phyloP scores from a whole-genome alignment of 805 yeast genomes.

The Candida pini region DNA sequence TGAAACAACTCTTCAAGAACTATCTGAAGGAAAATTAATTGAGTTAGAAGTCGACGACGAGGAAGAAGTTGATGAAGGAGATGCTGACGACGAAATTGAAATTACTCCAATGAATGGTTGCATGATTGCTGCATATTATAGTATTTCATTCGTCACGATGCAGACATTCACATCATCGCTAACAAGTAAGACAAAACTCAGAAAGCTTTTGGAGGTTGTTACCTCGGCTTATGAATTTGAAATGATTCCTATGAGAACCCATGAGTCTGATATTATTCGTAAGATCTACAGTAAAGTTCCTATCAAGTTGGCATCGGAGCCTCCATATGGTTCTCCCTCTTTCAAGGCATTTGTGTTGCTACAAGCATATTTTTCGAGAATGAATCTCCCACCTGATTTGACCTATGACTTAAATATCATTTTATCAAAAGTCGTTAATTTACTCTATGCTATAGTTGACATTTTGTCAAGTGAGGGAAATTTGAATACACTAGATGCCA shows the following conservation, averaged over 20 bases:
- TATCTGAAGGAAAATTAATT: slow-evolving; percentile 55
- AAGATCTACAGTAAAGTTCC: slow-evolving; percentile 60
- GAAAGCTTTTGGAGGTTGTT: slow-evolving; percentile 57
- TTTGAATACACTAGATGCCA: slow-evolving; percentile 69
- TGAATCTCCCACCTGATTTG: slow-evolving; percentile 57
- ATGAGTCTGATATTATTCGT: slow-evolving; percentile 46
- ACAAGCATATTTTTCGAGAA: slow-evolving; percentile 76
- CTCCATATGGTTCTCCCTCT: slow-evolving; percentile 42
- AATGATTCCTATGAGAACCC: slow-evolving; percentile 50
- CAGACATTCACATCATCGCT: slow-evolving; percentile 49
- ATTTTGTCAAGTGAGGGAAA: slow-evolving; percentile 74
- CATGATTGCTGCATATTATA: slow-evolving; percentile 69
- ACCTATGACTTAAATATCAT: slow-evolving; percentile 50
- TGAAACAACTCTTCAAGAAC: slow-evolving; percentile 62
- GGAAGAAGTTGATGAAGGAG: slow-evolving; percentile 23
- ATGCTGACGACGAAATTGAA: slow-evolving; percentile 34
- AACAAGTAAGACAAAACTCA: slow-evolving; percentile 49
- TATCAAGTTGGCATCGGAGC: slow-evolving; percentile 37
- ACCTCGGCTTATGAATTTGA: slow-evolving; percentile 73
- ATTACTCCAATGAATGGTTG: slow-evolving; percentile 65
- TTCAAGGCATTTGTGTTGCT: slow-evolving; percentile 69
- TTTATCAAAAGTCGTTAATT: slow-evolving; percentile 40
- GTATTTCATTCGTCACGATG: slow-evolving; percentile 61
- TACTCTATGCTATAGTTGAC: slow-evolving; percentile 69
- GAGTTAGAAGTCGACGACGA: slow-evolving; percentile 44